Evolutionary conservation across 129 eudicot species (phyloP).

Genomic region (Tagetes patula): DNA sequence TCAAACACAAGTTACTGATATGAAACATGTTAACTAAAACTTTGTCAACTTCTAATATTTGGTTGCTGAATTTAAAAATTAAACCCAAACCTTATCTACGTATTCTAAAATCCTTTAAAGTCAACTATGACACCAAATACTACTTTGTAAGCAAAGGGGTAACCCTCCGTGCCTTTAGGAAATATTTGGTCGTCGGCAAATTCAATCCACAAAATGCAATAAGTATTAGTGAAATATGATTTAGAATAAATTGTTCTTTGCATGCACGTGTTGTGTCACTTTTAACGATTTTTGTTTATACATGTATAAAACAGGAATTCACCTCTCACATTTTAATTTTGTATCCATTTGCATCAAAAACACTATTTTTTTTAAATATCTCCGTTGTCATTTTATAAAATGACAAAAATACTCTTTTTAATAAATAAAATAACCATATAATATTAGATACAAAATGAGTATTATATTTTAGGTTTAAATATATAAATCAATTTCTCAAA

Average conservation of each 20-base stretch:
- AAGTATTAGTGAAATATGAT: background rate
- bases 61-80: slow-evolving; percentile 20
- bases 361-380: no score
- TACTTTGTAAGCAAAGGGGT: slow-evolving; percentile 38
- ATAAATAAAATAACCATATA: no score
- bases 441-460: no score
- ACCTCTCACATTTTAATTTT: no score
- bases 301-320: no score
- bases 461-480: no score
- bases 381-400: no score
- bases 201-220: slow-evolving; percentile 18
- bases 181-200: slow-evolving; percentile 30
- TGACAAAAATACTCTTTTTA: no score
- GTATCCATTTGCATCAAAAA: no score
- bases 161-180: slow-evolving; percentile 36
- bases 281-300: no score
- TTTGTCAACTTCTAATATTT: slow-evolving; percentile 30
- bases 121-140: slow-evolving; percentile 30
- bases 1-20: slow-evolving; percentile 22
- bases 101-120: background rate
- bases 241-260: slow-evolving; percentile 15
- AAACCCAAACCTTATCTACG: background rate
- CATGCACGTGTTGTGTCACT: background rate
- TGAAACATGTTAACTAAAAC: slow-evolving; percentile 21
- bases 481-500: no score